A percentile compares a stretch with the other conserved stretches of the same genome.
Evolutionary conservation across 176 grass and related monocot species (phyloP).

Genomic region (Rhipidocladum racemiflorum): DNA sequence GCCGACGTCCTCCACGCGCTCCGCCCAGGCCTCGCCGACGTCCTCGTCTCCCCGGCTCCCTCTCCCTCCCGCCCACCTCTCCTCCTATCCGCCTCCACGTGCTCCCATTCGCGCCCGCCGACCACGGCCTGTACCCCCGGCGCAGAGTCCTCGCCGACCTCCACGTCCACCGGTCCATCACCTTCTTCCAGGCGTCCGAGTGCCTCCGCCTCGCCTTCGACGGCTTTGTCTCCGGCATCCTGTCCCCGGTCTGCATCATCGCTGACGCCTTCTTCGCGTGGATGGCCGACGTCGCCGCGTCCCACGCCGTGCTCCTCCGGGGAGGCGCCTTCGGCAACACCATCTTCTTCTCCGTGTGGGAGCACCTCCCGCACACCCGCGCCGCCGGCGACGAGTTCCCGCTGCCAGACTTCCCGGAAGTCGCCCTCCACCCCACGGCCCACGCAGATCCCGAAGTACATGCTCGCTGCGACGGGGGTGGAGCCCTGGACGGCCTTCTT

Average conservation of each 20-base stretch:
- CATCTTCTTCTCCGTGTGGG: conserved; percentile 49
- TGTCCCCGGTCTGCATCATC: conserved; percentile 43
- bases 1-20: conserved; percentile 35
- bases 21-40: conserved; percentile 27
- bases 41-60: conserved; percentile 23
- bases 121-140: conserved; percentile 50
- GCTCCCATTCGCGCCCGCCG: conserved; percentile 44
- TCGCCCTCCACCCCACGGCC: conserved; percentile 51
- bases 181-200: conserved; percentile 47
- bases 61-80: not conserved
- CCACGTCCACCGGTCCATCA: conserved; percentile 48
- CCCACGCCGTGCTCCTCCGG: conserved; percentile 48
- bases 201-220: conserved; percentile 59
- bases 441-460: conserved; percentile 43
- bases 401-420: conserved; percentile 39
- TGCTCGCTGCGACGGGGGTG: conserved; percentile 25
- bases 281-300: conserved; percentile 43
- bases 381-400: conserved; percentile 36
- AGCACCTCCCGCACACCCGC: conserved; percentile 42
- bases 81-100: conserved; percentile 33
- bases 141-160: conserved; percentile 42
- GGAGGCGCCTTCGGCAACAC: conserved; percentile 52
- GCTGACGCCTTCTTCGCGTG: conserved; percentile 55
- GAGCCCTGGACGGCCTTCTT: conserved; percentile 56
- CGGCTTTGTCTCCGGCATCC: conserved; percentile 34